Evolutionary conservation across 768 basidiomycete genomes (phyloP), one percentile per base, ranked within the genome.

Genomic region (Mycena amicta): DNA sequence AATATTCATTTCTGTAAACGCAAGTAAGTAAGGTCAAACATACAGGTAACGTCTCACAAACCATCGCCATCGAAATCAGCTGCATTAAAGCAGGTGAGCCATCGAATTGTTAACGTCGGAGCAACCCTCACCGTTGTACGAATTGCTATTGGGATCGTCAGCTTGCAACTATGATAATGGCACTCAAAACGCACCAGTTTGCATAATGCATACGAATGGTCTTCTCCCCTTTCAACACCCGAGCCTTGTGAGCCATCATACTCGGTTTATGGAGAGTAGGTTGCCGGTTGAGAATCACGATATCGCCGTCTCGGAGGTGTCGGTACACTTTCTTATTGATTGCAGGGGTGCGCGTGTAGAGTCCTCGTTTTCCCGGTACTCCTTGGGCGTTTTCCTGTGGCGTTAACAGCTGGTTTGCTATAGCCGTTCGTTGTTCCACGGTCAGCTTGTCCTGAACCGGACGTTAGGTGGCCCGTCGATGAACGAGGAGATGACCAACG

Each of bases 171-270:
- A 27, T 23, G 26, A 56, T 1, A 37, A 11, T 56, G 15, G 56
- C 67, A 45, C 33, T 16, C 8, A 53, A 22, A 43, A 77, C 86
- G 52, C 58, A 96, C 95, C 96, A 99, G 69, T 99, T 99, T 25
- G 97, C 96, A 70, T 99, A 99, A 77, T 99, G 97, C 95, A 99
- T 95, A 15, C 97, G 85, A 70, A 99, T 98, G 0, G 97, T 98
- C 80, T 98, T 99, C 75, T 99, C 97, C 25, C 96, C 97, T 60
- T 87, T 84, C 61, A 99, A 72, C 20, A 98, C 90, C 56, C 89
- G 88, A 16, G 96, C 96, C 65, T 85, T 90, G 71, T 99, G 97
- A 6, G 88, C 89, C 97, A 99, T 99, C 96, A 99, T 99, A 80
- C 92, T 94, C 22, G 97, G 96, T 70, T 99, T 99, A 72, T 99